Evolutionary conservation across 768 basidiomycete genomes (phyloP), one percentile per base, ranked within the genome.

Genomic region (Phlebiopsis flavidoalba): DNA sequence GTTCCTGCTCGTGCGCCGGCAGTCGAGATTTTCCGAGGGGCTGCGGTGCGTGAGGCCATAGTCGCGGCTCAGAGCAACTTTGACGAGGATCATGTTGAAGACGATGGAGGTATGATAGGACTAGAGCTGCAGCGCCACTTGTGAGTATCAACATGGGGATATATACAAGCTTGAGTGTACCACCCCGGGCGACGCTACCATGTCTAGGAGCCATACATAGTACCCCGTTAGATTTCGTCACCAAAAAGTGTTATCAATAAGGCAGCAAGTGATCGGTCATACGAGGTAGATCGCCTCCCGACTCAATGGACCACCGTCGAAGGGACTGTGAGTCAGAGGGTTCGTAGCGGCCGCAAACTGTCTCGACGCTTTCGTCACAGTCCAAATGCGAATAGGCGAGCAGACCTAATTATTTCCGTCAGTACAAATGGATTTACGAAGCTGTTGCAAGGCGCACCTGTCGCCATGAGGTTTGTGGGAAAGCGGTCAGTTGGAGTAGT

Each of bases 71-170:
- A 60, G 52, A 21, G 71, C 75, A 36, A 76, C 67, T 31, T 75
- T 77, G 31, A 78, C 69, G 36, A 77, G 75, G 49, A 78, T 73
- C 75, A 77, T 74, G 64, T 75, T 75, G 66, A 77, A 78, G 6
- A 74, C 72, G 67, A 79, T 78, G 6, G 72, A 74, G 56, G n/a
- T n/a, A 77, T 77, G 58, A 77, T 73, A n/a, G 74, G 77, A 5
- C n/a, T 69, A 71, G 47, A 73, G 65, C 75, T 76, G 56, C 10
- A 54, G 8, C 6, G 7, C 40, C n/a, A n/a, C n/a, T n/a, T 36
- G 37, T 43, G 1, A 5, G 54, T n/a, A 11, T 33, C n/a, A 19
- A 2, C 15, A 17, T 12, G 1, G 22, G n/a, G 36, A n/a, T n/a
- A n/a, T n/a, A n/a, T n/a, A 14, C n/a, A 3, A n/a, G 24, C n/a